Evolutionary conservation across 2,329 filamentous ascomycete species (phyloP), one percentile per base, ranked within the genome.

Genomic region (Nemania bipapillata): DNA sequence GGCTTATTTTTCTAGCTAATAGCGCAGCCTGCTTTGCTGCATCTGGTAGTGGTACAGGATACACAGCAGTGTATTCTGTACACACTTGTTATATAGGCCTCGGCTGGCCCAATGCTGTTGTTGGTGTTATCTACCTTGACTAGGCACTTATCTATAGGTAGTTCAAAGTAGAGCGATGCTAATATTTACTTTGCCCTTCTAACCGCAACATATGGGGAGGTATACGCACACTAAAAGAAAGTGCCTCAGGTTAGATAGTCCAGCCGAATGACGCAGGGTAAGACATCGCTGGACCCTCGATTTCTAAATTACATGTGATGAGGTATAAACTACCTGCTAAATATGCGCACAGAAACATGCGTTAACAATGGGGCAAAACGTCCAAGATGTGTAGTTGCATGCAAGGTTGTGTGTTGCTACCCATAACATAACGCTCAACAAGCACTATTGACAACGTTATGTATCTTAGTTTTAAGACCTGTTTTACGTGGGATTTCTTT

Each of bases 271-370:
- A 22, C 45, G 45, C 45, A 49, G 30, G 30, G 57, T 42, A 50
- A 24, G 26, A 32, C 26, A 37, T 35, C 24, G 9, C 9, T 50
- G 11, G 15, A 50, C 9, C 45, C 57, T n/a, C n/a, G 35, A 30
- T 22, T n/a, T 20, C 42, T 28, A 28, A 37, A 61, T 52, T 52
- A 32, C 47, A 61, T 61, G 45, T 61, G 47, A 53, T 52, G 35
- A n/a, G 32, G 45, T 50, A 50, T 42, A 22, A 60, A 50, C 42
- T 22, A 20, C 6, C 11, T 32, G 30, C 4, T 9, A 32, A 32
- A 32, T 32, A 32, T 32, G 30, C n/a, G n/a, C n/a, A 40, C 11
- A 7, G 37, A 15, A 15, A 40, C 5, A 40, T 40, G 37, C 37
- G 11, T 40, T 15, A 40, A 5, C 3, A 40, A 40, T 12, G 2